Base-by-base conservation (phyloP, 1,139 yeast genomes). In the Taphrina betulina region DNA sequence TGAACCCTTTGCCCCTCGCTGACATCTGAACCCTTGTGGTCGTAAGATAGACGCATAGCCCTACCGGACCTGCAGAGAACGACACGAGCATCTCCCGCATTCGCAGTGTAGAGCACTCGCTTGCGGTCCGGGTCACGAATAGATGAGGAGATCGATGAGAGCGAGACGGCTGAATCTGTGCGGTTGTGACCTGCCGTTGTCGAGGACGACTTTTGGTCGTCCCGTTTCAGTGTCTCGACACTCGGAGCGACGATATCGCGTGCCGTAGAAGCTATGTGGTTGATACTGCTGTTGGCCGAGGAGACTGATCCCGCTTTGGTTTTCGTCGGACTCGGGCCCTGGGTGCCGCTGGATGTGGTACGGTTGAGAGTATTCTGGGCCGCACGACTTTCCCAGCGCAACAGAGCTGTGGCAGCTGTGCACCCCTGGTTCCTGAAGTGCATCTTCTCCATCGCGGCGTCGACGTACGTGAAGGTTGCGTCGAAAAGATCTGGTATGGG, bases 401-500 rank as follows among this genome's bases (percentile, higher is more conserved):
- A 70, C 0, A 92, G 82, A 1, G 96, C 96, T 22, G 90, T 96
- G 0, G 95, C 96, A 0, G 96, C 98, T 0, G 99, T 94, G 63
- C 95, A 83, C 0, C 98, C 98, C 58, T 94, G 57, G 79, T 80
- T 16, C 84, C 92, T 60, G 35, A 43, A 51, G 42, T 51, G 46
- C 46, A 69, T 68, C 57, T 78, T 74, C 46, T 77, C 79, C 57
- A 92, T 82, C 63, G 80, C 73, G 38, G 76, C 74, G 69, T 90
- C 98, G 3, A 95, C 94, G 58, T 80, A 78, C 24, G 78, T 71
- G 69, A 92, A 94, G 16, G 77, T 66, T 14, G 65, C 61, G 55
- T 69, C 68, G 37, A 75, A 62, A 2, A 73, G 69, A 56, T 66
- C 67, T 7, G 69, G 63, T 7, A 68, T 61, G 7, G 69, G 46